Base-by-base conservation (phyloP, 495 filamentous ascomycete genomes). In the Xylaria longipes region DNA sequence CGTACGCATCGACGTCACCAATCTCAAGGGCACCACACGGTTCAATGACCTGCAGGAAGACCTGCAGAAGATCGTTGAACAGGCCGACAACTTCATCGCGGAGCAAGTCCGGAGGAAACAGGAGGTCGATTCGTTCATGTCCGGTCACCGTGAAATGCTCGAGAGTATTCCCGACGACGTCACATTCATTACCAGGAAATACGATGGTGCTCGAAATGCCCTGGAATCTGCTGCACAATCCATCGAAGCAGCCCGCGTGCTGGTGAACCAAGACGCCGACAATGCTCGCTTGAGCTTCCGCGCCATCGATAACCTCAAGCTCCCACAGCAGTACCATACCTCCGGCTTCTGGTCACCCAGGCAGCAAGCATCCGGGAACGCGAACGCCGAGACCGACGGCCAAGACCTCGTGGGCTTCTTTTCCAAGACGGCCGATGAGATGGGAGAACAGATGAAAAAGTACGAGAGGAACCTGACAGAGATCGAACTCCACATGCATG, bases 1-100 rank as follows among this genome's bases (percentile, higher is more conserved):
- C 8, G 93, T 94, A 22, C 90, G 91, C 65, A 90, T 97, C 45
- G 91, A 94, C 80, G 77, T 92, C 37, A 87, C 86, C 78, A 91
- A 93, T 76, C 84, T 98, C 29, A 87, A 92, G 14, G 88, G 92
- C 6, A 97, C 94, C 0, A 97, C 96, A 9, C 91, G 96, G 68
- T 97, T 94, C 83, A 90, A 91, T 78, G 95, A 97, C 82, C 90
- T 97, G 48, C 88, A 93, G 54, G 92, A 95, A 73, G 88, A 91
- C 45, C 83, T 98, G n/a, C 93, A 97, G 72, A 87, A 87, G 60
- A 79, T 92, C 57, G 91, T 99, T 54, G 88, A 92, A 64, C 77
- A 78, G 15, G 88, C 97, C 71, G 95, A 99, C 78, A 85, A 86
- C 25, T 86, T 87, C 76, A 92, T 97, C 70, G 84, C 91, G 39